A percentile compares a stretch with the other conserved stretches of the same genome.
Evolutionary conservation across 495 filamentous ascomycete species (phyloP).

Genomic region (Xylaria intraflava): DNA sequence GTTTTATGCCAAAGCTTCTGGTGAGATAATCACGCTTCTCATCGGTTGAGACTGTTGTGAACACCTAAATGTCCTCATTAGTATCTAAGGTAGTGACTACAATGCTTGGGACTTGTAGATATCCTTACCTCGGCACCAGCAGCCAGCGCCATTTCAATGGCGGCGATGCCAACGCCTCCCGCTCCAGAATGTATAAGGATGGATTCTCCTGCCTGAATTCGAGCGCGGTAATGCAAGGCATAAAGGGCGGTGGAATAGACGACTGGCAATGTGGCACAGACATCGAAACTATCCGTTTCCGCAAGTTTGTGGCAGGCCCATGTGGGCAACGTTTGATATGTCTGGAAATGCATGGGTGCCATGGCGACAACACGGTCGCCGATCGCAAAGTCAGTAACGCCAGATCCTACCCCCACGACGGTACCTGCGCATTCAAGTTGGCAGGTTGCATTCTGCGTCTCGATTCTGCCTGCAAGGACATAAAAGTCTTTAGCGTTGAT

Average conservation of each 20-base stretch:
- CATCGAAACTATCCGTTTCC: conserved; percentile 8
- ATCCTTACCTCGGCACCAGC: conserved; percentile 32
- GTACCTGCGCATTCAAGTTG: conserved; percentile 30
- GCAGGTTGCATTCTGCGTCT: not conserved
- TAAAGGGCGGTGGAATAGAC: conserved; percentile 47
- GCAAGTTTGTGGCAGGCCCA: conserved; percentile 1
- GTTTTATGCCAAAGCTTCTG: conserved; percentile 32
- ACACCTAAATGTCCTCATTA: conserved; percentile 28
- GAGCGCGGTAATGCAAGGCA: conserved; percentile 26
- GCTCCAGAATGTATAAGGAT: conserved; percentile 48
- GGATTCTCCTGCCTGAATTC: conserved; percentile 32
- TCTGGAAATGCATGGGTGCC: conserved; percentile 2
- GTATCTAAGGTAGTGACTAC: not conserved
- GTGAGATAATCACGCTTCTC: conserved; percentile 37
- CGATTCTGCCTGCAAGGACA: not conserved
- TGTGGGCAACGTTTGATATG: not conserved
- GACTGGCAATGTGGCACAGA: conserved; percentile 37
- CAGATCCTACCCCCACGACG: not conserved
- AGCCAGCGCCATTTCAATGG: conserved; percentile 38
- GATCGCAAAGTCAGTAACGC: conserved; percentile 1
- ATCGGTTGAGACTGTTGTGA: conserved; percentile 34
- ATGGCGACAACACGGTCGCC: conserved; percentile 20
- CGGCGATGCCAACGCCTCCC: conserved; percentile 46
- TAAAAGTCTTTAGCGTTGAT: conserved; percentile 6
- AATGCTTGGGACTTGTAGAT: not conserved